Base-by-base conservation (phyloP, 2,329 filamentous ascomycete species). In the Monilinia aucupariae region DNA sequence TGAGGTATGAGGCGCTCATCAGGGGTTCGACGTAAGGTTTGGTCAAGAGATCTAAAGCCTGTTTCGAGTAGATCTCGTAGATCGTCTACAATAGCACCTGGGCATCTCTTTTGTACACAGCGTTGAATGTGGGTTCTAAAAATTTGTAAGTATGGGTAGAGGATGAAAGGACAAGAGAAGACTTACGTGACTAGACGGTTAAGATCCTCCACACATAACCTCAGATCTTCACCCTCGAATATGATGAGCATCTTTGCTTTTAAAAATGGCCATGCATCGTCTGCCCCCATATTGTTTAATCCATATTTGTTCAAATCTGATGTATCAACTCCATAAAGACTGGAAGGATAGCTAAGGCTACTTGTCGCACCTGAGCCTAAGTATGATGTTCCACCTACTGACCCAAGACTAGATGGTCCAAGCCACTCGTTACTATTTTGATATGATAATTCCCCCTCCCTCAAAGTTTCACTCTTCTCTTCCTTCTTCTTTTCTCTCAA, bases 1-100 rank as follows among this genome's bases (percentile, higher is more conserved):
- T 91, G 86, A 0, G 91, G 90, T 27, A 97, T 91, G n/a, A 97
- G 83, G 41, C 88, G 85, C 65, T 96, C 92, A 71, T 97, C 93
- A 0, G 91, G 82, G 0, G 91, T 86, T 52, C 85, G 85, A 56
- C 87, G 84, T 22, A 97, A 78, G 0, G 90, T 92, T 68, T 92
- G 89, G 69, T 96, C 93, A 2, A 99, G 81, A 2, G 89, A 92
- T 37, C 84, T 81, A 72, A 97, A 99, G 1, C 94, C 94, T 0
- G 90, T 89, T n/a, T 81, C 77, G 2, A 94, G 78, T 4, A 94
- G 80, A 68, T 93, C 89, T 56, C 86, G 81, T 10, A 94, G 75
- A 70, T 94, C 90, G 67, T 93, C 90, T 13, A 93, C 78, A 64
- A 94, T 84, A 47, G 86, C 78, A 59, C 85, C 84, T 0, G 89